A percentile compares a stretch with the other conserved stretches of the same genome.
These are phyloP conservation scores for Geranium rotundifolium DNA, from an alignment of 345 rosid species.

Conservation along the genomic window DNA sequence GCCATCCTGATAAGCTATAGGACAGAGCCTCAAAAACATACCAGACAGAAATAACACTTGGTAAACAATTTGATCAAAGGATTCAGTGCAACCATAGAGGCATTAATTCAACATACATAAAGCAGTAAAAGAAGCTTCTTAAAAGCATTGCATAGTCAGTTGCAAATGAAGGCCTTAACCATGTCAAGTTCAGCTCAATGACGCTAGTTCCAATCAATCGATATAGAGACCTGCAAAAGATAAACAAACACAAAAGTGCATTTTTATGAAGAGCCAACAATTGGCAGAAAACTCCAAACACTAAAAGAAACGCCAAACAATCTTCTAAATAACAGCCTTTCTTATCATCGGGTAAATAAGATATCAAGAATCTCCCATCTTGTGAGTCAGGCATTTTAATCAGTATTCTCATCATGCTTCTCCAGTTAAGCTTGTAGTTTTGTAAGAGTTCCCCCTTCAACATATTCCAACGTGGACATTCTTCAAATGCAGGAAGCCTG, in stretches of 20 bases:
- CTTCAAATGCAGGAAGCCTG: background rate
- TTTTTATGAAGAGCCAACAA: conserved; percentile 33
- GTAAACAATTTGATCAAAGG: conserved; percentile 11
- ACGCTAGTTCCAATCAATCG: conserved; percentile 26
- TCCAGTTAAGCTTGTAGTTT: background rate
- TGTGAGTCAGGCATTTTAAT: background rate
- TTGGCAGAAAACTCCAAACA: conserved; percentile 25
- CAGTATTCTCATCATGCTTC: conserved; percentile 4
- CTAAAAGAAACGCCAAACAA: conserved; percentile 28
- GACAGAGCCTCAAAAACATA: background rate
- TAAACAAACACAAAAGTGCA: conserved; percentile 30
- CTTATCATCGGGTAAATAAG: conserved; percentile 1
- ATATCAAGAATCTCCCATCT: background rate
- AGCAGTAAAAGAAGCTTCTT: conserved; percentile 45
- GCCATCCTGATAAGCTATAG: background rate
- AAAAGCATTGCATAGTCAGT: conserved; percentile 38
- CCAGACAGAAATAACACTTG: conserved; percentile 7
- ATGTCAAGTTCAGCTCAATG: conserved; percentile 32
- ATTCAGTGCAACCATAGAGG: conserved; percentile 18
- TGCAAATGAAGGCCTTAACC: conserved; percentile 36
- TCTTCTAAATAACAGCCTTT: conserved; percentile 25
- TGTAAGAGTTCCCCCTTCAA: background rate
- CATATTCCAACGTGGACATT: background rate
- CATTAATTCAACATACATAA: conserved; percentile 47
- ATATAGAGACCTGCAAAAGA: conserved; percentile 52